Base-by-base conservation (phyloP, 2,329 filamentous ascomycete genomes). In the Paracorniculantispora psalliotae region DNA sequence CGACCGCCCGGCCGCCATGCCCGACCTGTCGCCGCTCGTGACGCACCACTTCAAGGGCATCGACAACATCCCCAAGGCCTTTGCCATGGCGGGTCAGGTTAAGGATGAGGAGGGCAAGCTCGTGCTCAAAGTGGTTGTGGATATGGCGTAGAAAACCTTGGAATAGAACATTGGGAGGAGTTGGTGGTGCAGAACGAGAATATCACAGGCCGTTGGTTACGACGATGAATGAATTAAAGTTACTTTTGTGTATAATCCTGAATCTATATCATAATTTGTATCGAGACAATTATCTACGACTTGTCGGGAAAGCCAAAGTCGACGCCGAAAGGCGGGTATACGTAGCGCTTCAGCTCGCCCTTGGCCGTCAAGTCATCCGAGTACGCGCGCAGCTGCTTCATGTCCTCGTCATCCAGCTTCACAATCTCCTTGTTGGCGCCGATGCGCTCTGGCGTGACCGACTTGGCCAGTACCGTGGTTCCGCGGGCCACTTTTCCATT, bases 261-360 rank as follows among this genome's bases (percentile, higher is more conserved):
- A 60, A 49, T 48, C 49, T 19, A 44, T 60, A 30, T 43, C 26
- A 35, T 49, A 56, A 28, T 57, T 15, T 25, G n/a, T 47, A 2
- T 4, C 12, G 13, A 23, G 37, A n/a, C n/a, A n/a, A 43, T 67
- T 47, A 28, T 56, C 63, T 65, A 69, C 52, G 63, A 68, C 79
- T 87, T 87, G 69, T 90, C 87, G n/a, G 86, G 86, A 76, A 90
- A 90, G 2, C 87, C 87, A 70, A 90, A 87, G 67, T 87, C 78
- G 51, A 88, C 73, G 2, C 84, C 85, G 67, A 89, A 90, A 0
- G 85, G 81, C 64, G 87, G 87, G 70, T 86, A 89, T 35, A 90
- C 84, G 62, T 83, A 89, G 65, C 84, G 77, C 73, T 82, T 75
- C 61, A 83, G 68, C 73, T 83, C 80, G 48, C 78, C 77, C 61